Evolutionary conservation across 2,329 filamentous ascomycete species (phyloP).

Genomic region (Xylariaceae sp.): DNA sequence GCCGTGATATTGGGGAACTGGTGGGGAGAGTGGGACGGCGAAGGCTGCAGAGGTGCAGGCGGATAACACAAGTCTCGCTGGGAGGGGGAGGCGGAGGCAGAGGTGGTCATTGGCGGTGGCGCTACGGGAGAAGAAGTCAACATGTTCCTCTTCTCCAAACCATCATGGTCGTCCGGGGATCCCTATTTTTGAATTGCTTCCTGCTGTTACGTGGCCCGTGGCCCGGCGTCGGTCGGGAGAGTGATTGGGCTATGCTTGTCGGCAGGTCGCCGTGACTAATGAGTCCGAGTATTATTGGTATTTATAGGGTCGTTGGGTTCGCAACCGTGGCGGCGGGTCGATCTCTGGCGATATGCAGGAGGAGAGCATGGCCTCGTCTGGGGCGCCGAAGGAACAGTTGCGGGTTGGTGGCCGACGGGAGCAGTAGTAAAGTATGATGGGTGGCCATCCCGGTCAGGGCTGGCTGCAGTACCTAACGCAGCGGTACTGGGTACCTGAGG

Average conservation of each 20-base stretch:
- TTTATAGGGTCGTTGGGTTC: slow-evolving; percentile 1
- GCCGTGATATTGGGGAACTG: slow-evolving; percentile 39
- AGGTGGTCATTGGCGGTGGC: slow-evolving; percentile 46
- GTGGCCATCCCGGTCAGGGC: too few relatives aligned
- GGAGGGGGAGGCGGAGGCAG: slow-evolving; percentile 31
- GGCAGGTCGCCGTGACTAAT: not conserved
- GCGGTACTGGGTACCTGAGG: too few relatives aligned
- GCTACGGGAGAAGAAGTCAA: slow-evolving; percentile 54
- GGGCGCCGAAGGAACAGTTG: not conserved
- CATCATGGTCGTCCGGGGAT: slow-evolving; percentile 37
- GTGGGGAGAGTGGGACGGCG: slow-evolving; percentile 34
- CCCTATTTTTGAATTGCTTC: slow-evolving; percentile 7
- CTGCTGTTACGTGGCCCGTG: slow-evolving; percentile 4
- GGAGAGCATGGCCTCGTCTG: slow-evolving; percentile 12
- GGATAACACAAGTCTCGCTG: slow-evolving; percentile 47
- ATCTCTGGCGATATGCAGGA: slow-evolving; percentile 11
- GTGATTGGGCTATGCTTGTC: slow-evolving; percentile 2
- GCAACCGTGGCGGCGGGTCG: slow-evolving; percentile 12
- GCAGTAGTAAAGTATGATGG: too few relatives aligned
- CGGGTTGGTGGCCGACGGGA: too few relatives aligned
- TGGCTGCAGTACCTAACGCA: too few relatives aligned
- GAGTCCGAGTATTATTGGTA: too few relatives aligned
- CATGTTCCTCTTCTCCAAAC: slow-evolving; percentile 52
- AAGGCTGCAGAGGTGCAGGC: slow-evolving; percentile 25
- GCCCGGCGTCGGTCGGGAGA: slow-evolving; percentile 9